Evolutionary conservation across 164 flowering plant genomes (phyloP).

Genomic region (Warburgia ugandensis): DNA sequence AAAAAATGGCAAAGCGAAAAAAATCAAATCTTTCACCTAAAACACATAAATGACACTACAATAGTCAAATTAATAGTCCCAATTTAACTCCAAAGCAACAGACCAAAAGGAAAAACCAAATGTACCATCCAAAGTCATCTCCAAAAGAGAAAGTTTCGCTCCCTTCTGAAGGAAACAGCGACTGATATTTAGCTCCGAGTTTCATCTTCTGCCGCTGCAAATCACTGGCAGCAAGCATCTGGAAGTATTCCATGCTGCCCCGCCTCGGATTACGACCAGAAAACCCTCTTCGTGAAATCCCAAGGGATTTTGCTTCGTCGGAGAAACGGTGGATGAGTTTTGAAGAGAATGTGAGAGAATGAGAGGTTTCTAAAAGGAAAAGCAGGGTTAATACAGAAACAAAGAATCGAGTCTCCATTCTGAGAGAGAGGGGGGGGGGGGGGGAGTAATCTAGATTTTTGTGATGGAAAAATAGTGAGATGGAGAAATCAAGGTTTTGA

Average conservation of each 20-base stretch:
- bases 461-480: too few relatives aligned
- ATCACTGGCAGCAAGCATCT: conserved; percentile 44
- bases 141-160: conserved; percentile 59
- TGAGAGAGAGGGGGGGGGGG: too few relatives aligned
- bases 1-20: too few relatives aligned
- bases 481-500: too few relatives aligned
- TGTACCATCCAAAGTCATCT: conserved; percentile 82
- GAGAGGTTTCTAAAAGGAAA: conserved; percentile 3
- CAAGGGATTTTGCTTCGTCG: conserved; percentile 43
- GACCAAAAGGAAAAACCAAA: neutral
- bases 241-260: conserved; percentile 48
- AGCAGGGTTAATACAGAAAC: conserved; percentile 8
- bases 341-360: conserved; percentile 28
- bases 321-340: conserved; percentile 72
- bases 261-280: conserved; percentile 32
- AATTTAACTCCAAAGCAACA: neutral
- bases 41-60: neutral
- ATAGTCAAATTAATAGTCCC: neutral
- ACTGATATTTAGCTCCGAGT: conserved; percentile 37
- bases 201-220: conserved; percentile 63
- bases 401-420: neutral
- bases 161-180: conserved; percentile 64
- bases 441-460: too few relatives aligned
- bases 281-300: conserved; percentile 16
- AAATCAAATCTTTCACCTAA: neutral